Base-by-base conservation (phyloP, 495 filamentous ascomycete genomes). In the Diplogelasinospora grovesii region DNA sequence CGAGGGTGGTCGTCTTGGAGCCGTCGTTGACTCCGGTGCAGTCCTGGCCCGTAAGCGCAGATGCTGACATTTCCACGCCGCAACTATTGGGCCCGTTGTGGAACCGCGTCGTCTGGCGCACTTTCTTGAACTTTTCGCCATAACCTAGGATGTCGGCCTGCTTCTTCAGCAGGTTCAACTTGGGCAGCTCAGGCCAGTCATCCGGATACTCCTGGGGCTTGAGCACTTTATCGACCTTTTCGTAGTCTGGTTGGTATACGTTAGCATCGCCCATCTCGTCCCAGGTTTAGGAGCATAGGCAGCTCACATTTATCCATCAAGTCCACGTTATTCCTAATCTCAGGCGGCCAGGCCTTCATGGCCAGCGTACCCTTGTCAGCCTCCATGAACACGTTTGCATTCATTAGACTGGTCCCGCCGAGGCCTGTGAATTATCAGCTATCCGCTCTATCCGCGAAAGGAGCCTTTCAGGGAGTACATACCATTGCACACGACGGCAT, bases 401-500 rank as follows among this genome's bases (percentile, higher is more conserved):
- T 84, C 19, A 84, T 69, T 4, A 85, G 59, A 48, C 73, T 79
- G 14, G 77, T 78, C 14, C 76, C 79, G 24, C 78, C 81, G 21
- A 84, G 75, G 4, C 74, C 75, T 77, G 33, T 8, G 15, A 21
- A 21, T 33, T 22, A 20, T 25, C 5, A 38, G 13, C 27, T 10
- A 11, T 8, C 20, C 5, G 6, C 22, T 11, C 35, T 38, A 16
- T 16, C 8, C n/a, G 14, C 14, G 14, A 18, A 18, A 16, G 15
- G 6, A 18, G 13, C 2, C 10, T 14, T 8, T 16, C 4, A 9
- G 8, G 8, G 19, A 29, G 23, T 27, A 58, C 63, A 37, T 53
- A 78, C 79, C 79, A 63, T 82, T 82, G 28, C 70, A 73, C 32
- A 81, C 71, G 42, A 84, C 71, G 0, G 73, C 74, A 60, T 82